phyloP scores from a whole-genome alignment of 1,284 basidiomycete species.

The Ceratobasidium sp. region DNA sequence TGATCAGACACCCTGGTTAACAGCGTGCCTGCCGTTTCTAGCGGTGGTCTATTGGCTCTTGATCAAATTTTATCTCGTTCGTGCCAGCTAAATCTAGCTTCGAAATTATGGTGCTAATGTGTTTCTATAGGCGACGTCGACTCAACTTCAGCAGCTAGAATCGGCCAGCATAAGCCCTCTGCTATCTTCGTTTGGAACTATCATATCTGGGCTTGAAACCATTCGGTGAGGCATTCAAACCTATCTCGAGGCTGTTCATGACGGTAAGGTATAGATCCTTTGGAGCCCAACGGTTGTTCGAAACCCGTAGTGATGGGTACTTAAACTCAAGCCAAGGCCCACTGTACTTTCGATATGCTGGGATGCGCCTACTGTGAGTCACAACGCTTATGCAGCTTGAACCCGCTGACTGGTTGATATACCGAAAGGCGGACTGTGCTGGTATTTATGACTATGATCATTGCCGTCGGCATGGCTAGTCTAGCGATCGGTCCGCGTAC shows the following conservation, averaged over 20 bases:
- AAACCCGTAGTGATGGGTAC: neutral
- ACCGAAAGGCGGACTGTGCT: constrained; percentile 6
- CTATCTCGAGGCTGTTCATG: neutral
- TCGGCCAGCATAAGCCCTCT: constrained; percentile 25
- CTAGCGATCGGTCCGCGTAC: neutral
- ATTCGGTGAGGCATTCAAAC: neutral
- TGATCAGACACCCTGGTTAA: neutral
- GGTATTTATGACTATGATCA: constrained; percentile 8
- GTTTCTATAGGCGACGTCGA: constrained; percentile 10
- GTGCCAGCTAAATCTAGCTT: neutral
- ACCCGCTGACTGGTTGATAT: too few species aligned
- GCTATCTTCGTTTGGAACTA: constrained; percentile 18
- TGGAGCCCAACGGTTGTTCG: neutral
- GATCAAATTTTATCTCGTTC: constrained; percentile 18
- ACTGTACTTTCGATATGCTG: constrained; percentile 23
- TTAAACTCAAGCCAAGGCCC: constrained; percentile 23
- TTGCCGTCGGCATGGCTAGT: constrained; percentile 1
- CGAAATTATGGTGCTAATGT: neutral
- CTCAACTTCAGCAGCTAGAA: constrained; percentile 24
- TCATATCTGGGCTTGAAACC: constrained; percentile 25
- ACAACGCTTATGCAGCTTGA: neutral
- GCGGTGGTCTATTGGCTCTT: constrained; percentile 13
- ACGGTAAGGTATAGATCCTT: neutral
- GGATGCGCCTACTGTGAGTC: constrained; percentile 21
- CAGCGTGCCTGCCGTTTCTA: neutral